Evolutionary conservation across 1,284 basidiomycete genomes (phyloP).

Genomic region (Erythrobasidium hasegawianum): DNA sequence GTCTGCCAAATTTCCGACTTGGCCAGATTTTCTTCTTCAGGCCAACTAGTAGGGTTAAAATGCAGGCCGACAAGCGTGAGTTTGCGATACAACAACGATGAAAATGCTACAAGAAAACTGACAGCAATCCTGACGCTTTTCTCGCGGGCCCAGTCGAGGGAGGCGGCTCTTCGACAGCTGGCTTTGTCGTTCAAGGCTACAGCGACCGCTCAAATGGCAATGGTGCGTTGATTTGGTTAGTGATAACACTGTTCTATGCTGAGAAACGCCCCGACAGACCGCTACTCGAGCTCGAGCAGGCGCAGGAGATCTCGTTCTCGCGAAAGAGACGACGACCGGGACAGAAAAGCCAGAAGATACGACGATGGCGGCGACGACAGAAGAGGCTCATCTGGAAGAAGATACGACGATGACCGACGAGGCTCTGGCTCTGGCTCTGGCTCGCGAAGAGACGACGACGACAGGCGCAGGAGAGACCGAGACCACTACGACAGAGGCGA

Average conservation of each 20-base stretch:
- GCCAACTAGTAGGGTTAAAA: no score
- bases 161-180: slow-evolving; percentile 8
- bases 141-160: background rate
- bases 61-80: slow-evolving; percentile 35
- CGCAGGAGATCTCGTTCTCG: slow-evolving; percentile 30
- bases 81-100: no score
- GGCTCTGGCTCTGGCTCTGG: slow-evolving; percentile 26
- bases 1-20: no score
- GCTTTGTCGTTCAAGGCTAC: slow-evolving; percentile 20
- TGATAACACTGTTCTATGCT: background rate
- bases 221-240: background rate
- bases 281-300: background rate
- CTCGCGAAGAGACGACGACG: slow-evolving; percentile 41
- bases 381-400: slow-evolving; percentile 48
- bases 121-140: no score
- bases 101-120: no score
- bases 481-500: slow-evolving; percentile 17
- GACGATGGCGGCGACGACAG: slow-evolving; percentile 48
- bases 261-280: slow-evolving; percentile 5
- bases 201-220: slow-evolving; percentile 25
- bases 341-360: slow-evolving; percentile 58
- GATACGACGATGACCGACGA: slow-evolving; percentile 56
- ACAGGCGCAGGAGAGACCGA: slow-evolving; percentile 51
- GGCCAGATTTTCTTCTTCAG: no score
- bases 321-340: slow-evolving; percentile 45